phyloP scores from a whole-genome alignment of 805 yeast species.

The Kluyveromyces nonfermentans region DNA sequence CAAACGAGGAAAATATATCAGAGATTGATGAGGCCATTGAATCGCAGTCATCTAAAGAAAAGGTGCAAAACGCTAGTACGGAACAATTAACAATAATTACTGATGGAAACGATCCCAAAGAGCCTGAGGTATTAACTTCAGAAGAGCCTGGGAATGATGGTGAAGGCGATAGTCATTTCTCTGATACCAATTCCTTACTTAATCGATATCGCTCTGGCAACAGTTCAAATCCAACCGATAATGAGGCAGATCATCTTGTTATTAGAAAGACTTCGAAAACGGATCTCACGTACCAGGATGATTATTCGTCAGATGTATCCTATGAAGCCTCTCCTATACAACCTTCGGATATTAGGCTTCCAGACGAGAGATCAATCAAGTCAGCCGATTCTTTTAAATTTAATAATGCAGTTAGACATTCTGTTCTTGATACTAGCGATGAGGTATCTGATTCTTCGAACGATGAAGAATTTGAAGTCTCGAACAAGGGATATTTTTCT shows the following conservation, averaged over 20 bases:
- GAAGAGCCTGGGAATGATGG: too few species aligned
- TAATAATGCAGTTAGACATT: slow-evolving; percentile 9
- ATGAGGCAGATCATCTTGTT: not conserved
- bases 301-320: slow-evolving; percentile 5
- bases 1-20: not conserved
- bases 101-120: not conserved
- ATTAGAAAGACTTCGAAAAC: slow-evolving; percentile 6
- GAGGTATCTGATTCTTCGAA: slow-evolving; percentile 8
- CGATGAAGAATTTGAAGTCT: slow-evolving; percentile 11
- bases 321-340: not conserved
- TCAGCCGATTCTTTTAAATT: slow-evolving; percentile 10
- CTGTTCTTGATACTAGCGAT: slow-evolving; percentile 12
- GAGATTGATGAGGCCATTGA: not conserved
- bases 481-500: slow-evolving; percentile 22
- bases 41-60: not conserved
- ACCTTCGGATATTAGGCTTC: not conserved
- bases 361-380: not conserved
- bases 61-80: not conserved
- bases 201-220: not conserved
- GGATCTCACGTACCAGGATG: slow-evolving; percentile 3
- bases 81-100: not conserved
- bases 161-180: not conserved
- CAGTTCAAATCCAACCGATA: not conserved
- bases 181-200: not conserved
- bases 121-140: not conserved